phyloP scores from a whole-genome alignment of 2,329 filamentous ascomycete species.

The Cordyceps farinosa region DNA sequence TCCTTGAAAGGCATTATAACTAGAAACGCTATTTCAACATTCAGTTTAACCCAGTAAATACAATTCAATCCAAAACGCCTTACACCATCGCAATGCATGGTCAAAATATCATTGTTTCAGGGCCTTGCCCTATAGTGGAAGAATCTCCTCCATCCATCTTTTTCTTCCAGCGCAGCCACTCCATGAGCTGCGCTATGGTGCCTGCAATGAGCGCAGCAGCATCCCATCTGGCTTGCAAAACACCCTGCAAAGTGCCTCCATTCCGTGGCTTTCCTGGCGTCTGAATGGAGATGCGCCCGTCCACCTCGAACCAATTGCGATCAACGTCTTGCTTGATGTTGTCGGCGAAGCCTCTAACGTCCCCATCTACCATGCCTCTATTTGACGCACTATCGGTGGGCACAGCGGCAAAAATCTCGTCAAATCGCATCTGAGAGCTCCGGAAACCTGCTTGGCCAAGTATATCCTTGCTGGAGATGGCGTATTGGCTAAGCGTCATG shows the following conservation, averaged over 20 bases:
- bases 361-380: conserved; percentile 22
- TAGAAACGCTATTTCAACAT: neutral
- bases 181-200: conserved; percentile 29
- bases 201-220: conserved; percentile 28
- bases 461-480: neutral
- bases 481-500: neutral
- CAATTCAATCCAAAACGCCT: too few relatives aligned
- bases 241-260: conserved; percentile 31
- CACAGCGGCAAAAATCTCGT: conserved; percentile 17
- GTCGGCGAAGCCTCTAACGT: conserved; percentile 39
- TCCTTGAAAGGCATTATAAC: neutral
- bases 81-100: conserved; percentile 4
- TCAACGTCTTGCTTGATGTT: conserved; percentile 44
- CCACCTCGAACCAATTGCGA: conserved; percentile 41
- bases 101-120: conserved; percentile 1
- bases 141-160: neutral
- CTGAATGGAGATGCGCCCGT: conserved; percentile 35
- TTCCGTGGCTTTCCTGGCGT: conserved; percentile 33
- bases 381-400: conserved; percentile 15
- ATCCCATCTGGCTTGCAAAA: conserved; percentile 32
- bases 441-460: neutral
- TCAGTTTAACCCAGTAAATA: neutral
- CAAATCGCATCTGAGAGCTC: neutral
- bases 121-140: neutral
- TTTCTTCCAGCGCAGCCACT: conserved; percentile 35